A percentile compares a stretch with the other conserved stretches of the same genome.
phyloP scores from a whole-genome alignment of 225 moss, liverwort and hornwort species.

The Pseudoscleropodium purum region DNA sequence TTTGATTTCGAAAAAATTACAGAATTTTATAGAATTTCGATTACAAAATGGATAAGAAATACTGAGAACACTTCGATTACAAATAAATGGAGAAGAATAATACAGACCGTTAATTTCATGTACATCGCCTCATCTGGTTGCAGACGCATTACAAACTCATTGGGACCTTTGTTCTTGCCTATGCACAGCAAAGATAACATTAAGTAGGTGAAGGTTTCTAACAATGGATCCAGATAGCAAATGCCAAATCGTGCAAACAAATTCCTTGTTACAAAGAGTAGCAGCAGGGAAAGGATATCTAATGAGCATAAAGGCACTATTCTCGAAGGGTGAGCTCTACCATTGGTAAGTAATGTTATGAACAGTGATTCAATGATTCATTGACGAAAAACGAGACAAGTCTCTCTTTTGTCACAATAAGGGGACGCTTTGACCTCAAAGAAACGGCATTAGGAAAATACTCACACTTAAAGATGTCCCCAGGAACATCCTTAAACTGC shows the following conservation, averaged over 20 bases:
- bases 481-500: conserved; percentile 94
- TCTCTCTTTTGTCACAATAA: neutral
- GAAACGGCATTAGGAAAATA: neutral
- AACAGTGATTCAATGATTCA: neutral
- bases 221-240: neutral
- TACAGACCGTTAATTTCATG: conserved; percentile 83
- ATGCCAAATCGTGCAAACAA: neutral
- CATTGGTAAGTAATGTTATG: neutral
- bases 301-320: neutral
- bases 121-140: conserved; percentile 94
- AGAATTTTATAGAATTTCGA: neutral
- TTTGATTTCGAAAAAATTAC: neutral
- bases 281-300: neutral
- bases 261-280: neutral
- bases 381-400: neutral
- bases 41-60: neutral
- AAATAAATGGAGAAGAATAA: neutral
- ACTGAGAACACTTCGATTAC: neutral
- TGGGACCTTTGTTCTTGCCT: conserved; percentile 74
- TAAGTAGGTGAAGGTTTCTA: neutral
- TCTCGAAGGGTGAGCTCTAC: neutral
- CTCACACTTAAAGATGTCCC: conserved; percentile 85
- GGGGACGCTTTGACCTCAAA: neutral
- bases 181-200: neutral
- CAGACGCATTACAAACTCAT: conserved; percentile 93